phyloP scores from a whole-genome alignment of 371 early-diverging fungal species.

The Mucor circinelloides region DNA sequence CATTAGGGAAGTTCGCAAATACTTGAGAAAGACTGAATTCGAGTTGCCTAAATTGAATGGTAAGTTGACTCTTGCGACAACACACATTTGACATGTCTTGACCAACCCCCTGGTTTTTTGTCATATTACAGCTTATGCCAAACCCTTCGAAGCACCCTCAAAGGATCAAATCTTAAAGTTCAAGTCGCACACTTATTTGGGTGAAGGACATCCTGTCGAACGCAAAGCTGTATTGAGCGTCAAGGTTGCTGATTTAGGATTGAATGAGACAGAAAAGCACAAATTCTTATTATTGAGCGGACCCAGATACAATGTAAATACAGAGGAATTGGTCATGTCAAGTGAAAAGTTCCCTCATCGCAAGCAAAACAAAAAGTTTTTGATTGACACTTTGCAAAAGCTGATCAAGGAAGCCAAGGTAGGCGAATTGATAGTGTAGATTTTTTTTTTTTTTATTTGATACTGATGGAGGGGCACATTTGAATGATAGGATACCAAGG shows the following conservation, averaged over 20 bases:
- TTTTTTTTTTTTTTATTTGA: neutral
- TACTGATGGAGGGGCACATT: neutral
- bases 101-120: conserved; percentile 2
- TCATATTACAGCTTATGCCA: conserved; percentile 47
- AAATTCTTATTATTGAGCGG: conserved; percentile 65
- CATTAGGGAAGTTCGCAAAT: conserved; percentile 63
- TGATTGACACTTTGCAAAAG: conserved; percentile 60
- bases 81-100: neutral
- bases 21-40: conserved; percentile 65
- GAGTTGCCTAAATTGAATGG: conserved; percentile 68
- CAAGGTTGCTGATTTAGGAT: conserved; percentile 48
- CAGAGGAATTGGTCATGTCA: conserved; percentile 57
- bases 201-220: conserved; percentile 67
- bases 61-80: conserved; percentile 19
- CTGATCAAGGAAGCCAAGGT: conserved; percentile 63
- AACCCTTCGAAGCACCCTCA: conserved; percentile 62
- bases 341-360: conserved; percentile 64
- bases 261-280: conserved; percentile 55
- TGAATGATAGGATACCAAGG: conserved; percentile 39
- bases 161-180: conserved; percentile 57
- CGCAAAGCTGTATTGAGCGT: conserved; percentile 65
- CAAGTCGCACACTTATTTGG: conserved; percentile 59
- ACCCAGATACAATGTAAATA: conserved; percentile 60
- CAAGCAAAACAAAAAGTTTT: conserved; percentile 70
- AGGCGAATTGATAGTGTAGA: neutral